Base-by-base conservation (phyloP, 225 moss, liverwort and hornwort genomes). In the Ulota crispa region DNA sequence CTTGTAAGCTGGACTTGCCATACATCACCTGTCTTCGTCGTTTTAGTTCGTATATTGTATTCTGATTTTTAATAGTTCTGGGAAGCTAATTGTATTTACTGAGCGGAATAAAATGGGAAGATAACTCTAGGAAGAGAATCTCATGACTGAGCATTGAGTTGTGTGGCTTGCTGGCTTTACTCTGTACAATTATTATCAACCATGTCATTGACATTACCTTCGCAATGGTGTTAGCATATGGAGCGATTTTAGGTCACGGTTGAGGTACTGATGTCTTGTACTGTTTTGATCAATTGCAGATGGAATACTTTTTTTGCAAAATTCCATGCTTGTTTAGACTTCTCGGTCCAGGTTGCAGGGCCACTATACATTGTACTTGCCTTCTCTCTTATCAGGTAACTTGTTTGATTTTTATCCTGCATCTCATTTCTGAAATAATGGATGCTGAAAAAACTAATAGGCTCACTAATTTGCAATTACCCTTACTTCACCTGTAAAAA, bases 331-430 rank as follows among this genome's bases (percentile, higher is more conserved):
- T 79, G 90, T 76, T 77, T 95, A 77, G 95, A 95, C 82, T 88
- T 80, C 80, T 84, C 85, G 52, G 91, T 95, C 73, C 85, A 92
- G 84, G 78, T 90, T 87, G 94, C 92, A 3, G 95, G 95, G 72
- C 95, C 95, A 18, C 10, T 95, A 20, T 95, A 95, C 76, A 86
- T 95, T 73, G 37, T 93, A 32, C 91, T 95, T 85, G 95, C 93
- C 65, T 92, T 95, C 64, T 86, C 92, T 76, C 92, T 95, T 41
- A 90, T 95, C 82, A 91, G 95, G 95, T 95, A 90, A 72, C 37
- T 36, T 73, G 31, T 63, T 64, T 64, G 64, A 74, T 75, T 65
- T 41, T 67, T 21, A 52, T 80, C 32, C 60, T 73, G 65, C 70
- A 32, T 71, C 53, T 47, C 7, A 7, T 34, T 80, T 68, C 31